Evolutionary conservation across 2,329 filamentous ascomycete genomes (phyloP).

Genomic region (Teratosphaeria gauchensis): DNA sequence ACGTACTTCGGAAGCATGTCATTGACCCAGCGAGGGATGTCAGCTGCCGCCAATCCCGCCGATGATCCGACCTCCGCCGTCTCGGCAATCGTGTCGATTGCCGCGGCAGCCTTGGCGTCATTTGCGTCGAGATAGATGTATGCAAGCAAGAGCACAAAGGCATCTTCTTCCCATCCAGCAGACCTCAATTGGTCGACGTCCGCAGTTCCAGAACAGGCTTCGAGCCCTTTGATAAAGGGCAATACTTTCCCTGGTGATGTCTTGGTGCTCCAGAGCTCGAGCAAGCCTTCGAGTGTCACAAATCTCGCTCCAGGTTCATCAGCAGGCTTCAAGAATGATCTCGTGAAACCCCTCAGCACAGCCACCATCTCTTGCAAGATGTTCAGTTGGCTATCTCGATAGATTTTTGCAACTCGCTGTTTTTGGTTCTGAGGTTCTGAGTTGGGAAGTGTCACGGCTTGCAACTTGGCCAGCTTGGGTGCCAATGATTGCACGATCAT

Average conservation of each 20-base stretch:
- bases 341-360: constrained; percentile 19
- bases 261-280: constrained; percentile 42
- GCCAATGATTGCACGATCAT: constrained; percentile 26
- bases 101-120: background rate
- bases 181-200: constrained; percentile 21
- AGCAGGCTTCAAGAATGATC: constrained; percentile 12
- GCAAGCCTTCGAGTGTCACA: constrained; percentile 21
- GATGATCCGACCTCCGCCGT: background rate
- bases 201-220: constrained; percentile 18
- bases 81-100: background rate
- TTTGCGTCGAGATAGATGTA: constrained; percentile 8
- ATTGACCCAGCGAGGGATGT: constrained; percentile 3
- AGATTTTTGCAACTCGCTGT: constrained; percentile 33
- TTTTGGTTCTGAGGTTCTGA: constrained; percentile 25
- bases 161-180: constrained; percentile 28
- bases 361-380: constrained; percentile 22
- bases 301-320: constrained; percentile 10
- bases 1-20: constrained; percentile 12
- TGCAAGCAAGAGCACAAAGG: constrained; percentile 26
- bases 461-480: constrained; percentile 25
- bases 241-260: constrained; percentile 2
- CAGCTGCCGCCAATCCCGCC: background rate
- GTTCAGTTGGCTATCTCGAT: constrained; percentile 31
- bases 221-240: constrained; percentile 24
- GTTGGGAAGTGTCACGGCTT: constrained; percentile 14